Conservation (phyloP, 2,329 filamentous ascomycete species). For the Magnaporthales sp. region DNA sequence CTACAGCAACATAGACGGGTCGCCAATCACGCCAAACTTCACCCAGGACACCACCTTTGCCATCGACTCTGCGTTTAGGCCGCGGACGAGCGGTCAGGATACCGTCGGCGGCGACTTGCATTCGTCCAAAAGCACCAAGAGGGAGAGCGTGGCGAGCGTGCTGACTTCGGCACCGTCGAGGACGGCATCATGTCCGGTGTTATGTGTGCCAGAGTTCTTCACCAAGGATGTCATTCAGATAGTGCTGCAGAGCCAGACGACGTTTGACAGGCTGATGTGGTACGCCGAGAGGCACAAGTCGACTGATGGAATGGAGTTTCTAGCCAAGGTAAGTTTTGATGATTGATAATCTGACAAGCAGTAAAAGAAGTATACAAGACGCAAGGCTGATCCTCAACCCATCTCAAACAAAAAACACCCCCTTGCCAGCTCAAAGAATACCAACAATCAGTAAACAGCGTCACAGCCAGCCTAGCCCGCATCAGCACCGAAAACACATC, state of each 20-base stretch:
- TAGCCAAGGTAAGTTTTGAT: conserved; percentile 30
- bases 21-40: conserved; percentile 17
- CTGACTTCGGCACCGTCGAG: background rate
- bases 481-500: conserved; percentile 25
- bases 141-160: background rate
- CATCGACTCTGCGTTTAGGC: background rate
- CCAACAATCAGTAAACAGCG: conserved; percentile 27
- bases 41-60: background rate
- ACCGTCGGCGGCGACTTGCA: background rate
- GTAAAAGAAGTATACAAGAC: background rate
- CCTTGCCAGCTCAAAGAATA: conserved; percentile 35
- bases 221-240: conserved; percentile 39
- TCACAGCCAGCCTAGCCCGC: conserved; percentile 27
- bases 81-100: background rate
- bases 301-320: conserved; percentile 41
- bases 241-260: conserved; percentile 38
- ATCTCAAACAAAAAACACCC: background rate
- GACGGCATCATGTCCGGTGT: conserved; percentile 5
- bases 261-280: conserved; percentile 34
- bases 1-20: conserved; percentile 30
- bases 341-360: background rate
- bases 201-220: conserved; percentile 35
- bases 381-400: no score
- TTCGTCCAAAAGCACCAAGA: background rate
- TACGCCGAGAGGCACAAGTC: conserved; percentile 39